Percentiles rank a stretch among this genome's conserved stretches.
Evolutionary conservation across 441 rosid genomes (phyloP).

Genomic region (Corymbia citriodora): DNA sequence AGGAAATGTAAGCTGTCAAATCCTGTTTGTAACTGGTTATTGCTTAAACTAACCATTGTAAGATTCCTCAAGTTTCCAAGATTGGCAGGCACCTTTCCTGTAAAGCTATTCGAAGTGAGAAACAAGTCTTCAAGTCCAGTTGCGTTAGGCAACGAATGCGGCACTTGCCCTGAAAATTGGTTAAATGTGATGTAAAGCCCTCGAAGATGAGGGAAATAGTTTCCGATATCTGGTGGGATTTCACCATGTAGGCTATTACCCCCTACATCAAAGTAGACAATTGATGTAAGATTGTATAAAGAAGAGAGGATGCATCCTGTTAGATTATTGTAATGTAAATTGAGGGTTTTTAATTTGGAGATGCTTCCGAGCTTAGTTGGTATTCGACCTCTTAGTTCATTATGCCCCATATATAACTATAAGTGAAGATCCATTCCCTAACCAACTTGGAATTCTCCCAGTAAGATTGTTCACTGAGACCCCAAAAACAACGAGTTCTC

Average conservation of each 20-base stretch:
- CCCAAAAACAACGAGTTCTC: neutral
- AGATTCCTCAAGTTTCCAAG: neutral
- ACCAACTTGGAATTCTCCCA: neutral
- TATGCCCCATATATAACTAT: rapidly evolving
- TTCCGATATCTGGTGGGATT: slow-evolving; percentile 3
- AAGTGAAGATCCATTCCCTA: neutral
- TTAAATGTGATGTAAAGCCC: neutral
- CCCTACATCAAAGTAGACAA: neutral
- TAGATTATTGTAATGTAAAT: neutral
- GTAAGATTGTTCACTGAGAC: neutral
- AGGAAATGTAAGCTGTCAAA: neutral
- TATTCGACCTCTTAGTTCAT: neutral
- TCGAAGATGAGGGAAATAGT: neutral
- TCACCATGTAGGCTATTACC: neutral
- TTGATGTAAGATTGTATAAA: neutral
- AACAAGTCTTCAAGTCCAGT: neutral
- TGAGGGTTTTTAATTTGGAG: neutral
- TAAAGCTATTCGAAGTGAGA: neutral
- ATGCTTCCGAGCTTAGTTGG: neutral
- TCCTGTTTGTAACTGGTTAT: neutral
- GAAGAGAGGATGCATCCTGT: neutral
- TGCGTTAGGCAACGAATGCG: neutral
- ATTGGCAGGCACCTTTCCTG: neutral
- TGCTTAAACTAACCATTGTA: neutral
- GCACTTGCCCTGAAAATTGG: neutral